These are phyloP conservation scores for Voacanga thouarsii DNA, from an alignment of 257 asterid species.

Conservation along the genomic window DNA sequence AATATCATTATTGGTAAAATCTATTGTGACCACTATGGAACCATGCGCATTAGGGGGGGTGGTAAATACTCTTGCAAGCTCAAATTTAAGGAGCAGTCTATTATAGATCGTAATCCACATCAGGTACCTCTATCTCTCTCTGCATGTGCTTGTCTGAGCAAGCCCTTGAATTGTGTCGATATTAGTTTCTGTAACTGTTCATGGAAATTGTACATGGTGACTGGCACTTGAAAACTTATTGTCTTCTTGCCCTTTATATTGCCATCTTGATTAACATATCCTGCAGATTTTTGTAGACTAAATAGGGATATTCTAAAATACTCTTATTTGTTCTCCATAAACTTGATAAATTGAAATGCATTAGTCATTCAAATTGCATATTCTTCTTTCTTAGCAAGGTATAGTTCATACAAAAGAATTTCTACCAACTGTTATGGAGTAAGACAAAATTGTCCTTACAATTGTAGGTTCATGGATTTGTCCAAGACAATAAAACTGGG, in stretches of 20 bases:
- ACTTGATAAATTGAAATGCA: not conserved
- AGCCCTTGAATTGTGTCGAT: not conserved
- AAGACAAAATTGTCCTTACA: not conserved
- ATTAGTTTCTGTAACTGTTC: too few relatives aligned
- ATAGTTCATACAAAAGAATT: not conserved
- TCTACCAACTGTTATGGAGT: not conserved
- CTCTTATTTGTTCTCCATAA: not conserved
- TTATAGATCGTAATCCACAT: constrained; percentile 96
- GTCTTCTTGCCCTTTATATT: not conserved
- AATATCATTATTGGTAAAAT: constrained; percentile 93
- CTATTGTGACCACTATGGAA: constrained; percentile 93
- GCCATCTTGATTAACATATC: not conserved
- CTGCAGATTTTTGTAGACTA: not conserved
- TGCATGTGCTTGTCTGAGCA: not conserved
- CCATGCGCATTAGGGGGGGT: constrained; percentile 97
- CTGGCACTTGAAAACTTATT: not conserved
- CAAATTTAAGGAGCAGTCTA: constrained; percentile 98
- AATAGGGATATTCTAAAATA: not conserved
- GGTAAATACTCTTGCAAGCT: constrained; percentile 94
- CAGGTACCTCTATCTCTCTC: constrained; percentile 53
- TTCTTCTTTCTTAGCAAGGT: not conserved
- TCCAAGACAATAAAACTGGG: constrained; percentile 94
- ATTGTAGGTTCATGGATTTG: constrained; percentile 86
- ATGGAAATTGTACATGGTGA: not conserved
- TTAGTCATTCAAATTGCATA: not conserved